Evolutionary conservation across 2,329 filamentous ascomycete species (phyloP), one percentile per base, ranked within the genome.

Genomic region (Botrytis medusae): DNA sequence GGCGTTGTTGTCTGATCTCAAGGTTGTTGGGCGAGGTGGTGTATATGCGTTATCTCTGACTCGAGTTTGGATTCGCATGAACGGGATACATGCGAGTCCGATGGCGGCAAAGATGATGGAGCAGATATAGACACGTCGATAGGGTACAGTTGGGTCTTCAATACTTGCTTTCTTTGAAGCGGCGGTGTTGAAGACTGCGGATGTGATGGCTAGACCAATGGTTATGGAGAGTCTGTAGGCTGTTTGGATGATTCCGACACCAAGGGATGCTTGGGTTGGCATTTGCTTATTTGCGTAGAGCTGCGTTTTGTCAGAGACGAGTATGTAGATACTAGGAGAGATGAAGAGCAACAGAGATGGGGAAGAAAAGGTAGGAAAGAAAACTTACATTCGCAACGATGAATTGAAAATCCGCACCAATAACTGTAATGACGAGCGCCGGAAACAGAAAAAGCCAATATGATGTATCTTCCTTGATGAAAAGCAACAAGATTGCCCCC

Each of bases 271-370:
- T 76, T 87, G 83, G 1, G 83, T 80, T 0, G 89, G 89, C 74
- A 92, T 86, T 0, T 88, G 88, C 4, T 88, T 89, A 84, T 92
- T 88, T 71, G 92, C 90, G 76, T 92, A 92, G 86, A 92, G 90
- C 85, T 90, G 74, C 4, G 12, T 54, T 20, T 32, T 6, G 46
- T 78, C 42, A 75, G 77, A n/a, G 40, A 32, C 4, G 3, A 10
- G 16, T 12, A 1, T 18, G 10, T 4, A 1, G 18, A 40, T 42
- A 6, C 0, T 5, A 68, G 12, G 32, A 20, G 8, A 5, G 9
- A 14, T 12, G 2, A 44, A 20, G 22, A 12, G 18, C 20, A n/a
- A n/a, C n/a, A n/a, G n/a, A 16, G 65, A 59, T 42, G 42, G 51
- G 54, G 59, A 25, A 42, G 40, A 5, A 46, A n/a, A 54, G 20